Base-by-base conservation (phyloP, 805 yeast genomes). In the Pichia nakasei region DNA sequence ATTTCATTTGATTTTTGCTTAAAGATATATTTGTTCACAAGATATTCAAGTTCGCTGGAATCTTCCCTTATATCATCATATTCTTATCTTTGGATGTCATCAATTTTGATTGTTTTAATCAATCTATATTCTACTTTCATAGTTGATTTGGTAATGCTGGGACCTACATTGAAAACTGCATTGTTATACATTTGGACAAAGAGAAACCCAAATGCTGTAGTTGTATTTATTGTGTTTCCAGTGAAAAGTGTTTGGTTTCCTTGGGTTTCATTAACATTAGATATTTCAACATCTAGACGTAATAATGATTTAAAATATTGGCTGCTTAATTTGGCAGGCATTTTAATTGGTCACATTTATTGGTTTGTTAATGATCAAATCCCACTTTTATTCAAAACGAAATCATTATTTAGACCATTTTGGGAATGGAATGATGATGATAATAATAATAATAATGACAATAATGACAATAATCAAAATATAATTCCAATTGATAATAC, bases 131-230 rank as follows among this genome's bases (percentile, higher is more conserved):
- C 67, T n/a, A 47, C 27, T 2, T 51, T 52, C 32, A 39, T 56
- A 11, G 52, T 56, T 29, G 55, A 62, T 22, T 39, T 68, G 17
- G 54, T 57, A 22, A 50, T 68, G 38, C 49, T 69, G 22, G 75
- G 77, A 3, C 56, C 64, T 2, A 55, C 64, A 18, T 57, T 78
- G 22, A 57, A 57, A 34, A 63, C 61, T 24, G 53, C 61, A 7
- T 47, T 76, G 36, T 52, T 68, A 9, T 76, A 71, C 49, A 57
- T 76, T 24, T 68, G 76, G 69, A 65, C 78, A 3, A 61, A 76
- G 24, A 65, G 69, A 18, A 64, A 68, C 45, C 74, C 76, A 3
- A 64, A 65, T 31, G 59, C 61, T 15, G 60, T 62, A 31, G 50
- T 75, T 18, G 52, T 65, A 5, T 48, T 73, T 26, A 51, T 73